phyloP scores from a whole-genome alignment of 1,284 basidiomycete genomes.

The Sporisorium exsertum region DNA sequence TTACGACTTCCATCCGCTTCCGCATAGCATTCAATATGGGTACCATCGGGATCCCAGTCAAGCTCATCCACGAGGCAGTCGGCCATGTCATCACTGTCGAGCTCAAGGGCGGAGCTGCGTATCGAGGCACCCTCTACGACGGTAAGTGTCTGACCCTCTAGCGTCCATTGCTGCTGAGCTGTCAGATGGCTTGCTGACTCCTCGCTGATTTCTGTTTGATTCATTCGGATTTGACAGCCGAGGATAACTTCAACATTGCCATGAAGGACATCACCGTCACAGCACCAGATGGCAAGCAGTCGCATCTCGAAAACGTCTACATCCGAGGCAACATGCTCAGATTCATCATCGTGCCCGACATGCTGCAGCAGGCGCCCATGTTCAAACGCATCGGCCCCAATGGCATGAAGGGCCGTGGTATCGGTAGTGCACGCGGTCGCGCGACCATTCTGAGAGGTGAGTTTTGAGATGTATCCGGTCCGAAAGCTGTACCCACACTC shows the following conservation, averaged over 20 bases:
- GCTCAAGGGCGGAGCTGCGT: constrained; percentile 95
- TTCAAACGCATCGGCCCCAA: constrained; percentile 98
- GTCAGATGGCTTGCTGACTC: background rate
- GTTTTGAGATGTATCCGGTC: constrained; percentile 7
- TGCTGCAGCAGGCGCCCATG: constrained; percentile 99
- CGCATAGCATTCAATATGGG: constrained; percentile 37
- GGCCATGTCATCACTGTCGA: constrained; percentile 98
- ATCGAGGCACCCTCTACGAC: constrained; percentile 95
- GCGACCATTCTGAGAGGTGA: constrained; percentile 90
- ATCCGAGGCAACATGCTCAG: constrained; percentile 91
- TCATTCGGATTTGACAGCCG: constrained; percentile 75
- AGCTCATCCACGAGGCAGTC: constrained; percentile 74
- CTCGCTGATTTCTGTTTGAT: background rate
- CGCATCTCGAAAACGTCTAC: constrained; percentile 99
- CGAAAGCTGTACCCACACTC: no score
- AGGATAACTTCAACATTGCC: constrained; percentile 98
- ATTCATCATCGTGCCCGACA: constrained; percentile 99
- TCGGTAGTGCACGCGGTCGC: constrained; percentile 94
- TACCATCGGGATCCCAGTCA: constrained; percentile 70
- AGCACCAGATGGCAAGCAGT: constrained; percentile 95
- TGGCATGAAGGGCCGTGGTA: constrained; percentile 98
- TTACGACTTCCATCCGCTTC: background rate
- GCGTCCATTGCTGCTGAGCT: background rate
- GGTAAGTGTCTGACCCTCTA: constrained; percentile 39
- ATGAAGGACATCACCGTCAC: constrained; percentile 97